Percentiles rank a stretch among this genome's conserved stretches.
Evolutionary conservation across 2,329 filamentous ascomycete species (phyloP).

Genomic region (Paraconiothyrium brasiliense): DNA sequence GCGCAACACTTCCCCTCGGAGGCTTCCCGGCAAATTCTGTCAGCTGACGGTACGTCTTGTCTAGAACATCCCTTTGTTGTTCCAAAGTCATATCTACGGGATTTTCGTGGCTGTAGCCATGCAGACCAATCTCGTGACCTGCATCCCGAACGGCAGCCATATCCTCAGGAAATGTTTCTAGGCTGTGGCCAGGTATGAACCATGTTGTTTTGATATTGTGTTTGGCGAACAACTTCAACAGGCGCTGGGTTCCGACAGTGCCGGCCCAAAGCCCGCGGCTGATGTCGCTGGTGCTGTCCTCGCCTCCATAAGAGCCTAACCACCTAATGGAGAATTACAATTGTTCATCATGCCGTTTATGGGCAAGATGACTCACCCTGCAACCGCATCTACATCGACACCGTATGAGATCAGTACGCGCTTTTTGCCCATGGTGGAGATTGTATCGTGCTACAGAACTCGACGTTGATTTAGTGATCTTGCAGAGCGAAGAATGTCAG

Average conservation of each 20-base stretch:
- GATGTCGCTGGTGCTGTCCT: constrained; percentile 77
- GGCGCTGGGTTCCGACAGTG: constrained; percentile 69
- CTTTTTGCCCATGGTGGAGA: constrained; percentile 56
- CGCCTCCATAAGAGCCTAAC: constrained; percentile 78
- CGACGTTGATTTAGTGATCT: too few relatives aligned
- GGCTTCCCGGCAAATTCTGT: constrained; percentile 75
- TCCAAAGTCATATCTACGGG: constrained; percentile 75
- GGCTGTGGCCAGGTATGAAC: constrained; percentile 66
- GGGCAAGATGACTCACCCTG: constrained; percentile 69
- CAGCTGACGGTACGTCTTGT: constrained; percentile 76
- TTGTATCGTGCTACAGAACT: too few relatives aligned
- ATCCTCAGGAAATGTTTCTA: constrained; percentile 74
- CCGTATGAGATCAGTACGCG: constrained; percentile 69
- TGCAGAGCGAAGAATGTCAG: not conserved
- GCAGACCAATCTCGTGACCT: constrained; percentile 73
- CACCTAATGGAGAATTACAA: constrained; percentile 67
- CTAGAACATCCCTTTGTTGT: constrained; percentile 78
- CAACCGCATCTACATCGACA: constrained; percentile 77
- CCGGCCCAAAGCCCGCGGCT: constrained; percentile 75
- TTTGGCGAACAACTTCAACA: constrained; percentile 75
- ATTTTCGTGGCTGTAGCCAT: constrained; percentile 79
- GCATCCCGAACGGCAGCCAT: constrained; percentile 67
- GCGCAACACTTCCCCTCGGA: constrained; percentile 76
- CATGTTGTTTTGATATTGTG: constrained; percentile 75
- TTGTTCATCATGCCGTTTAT: constrained; percentile 41